These are phyloP conservation scores for Pyrenophora graminea DNA, from an alignment of 2,329 filamentous ascomycete species.

Conservation along the genomic window DNA sequence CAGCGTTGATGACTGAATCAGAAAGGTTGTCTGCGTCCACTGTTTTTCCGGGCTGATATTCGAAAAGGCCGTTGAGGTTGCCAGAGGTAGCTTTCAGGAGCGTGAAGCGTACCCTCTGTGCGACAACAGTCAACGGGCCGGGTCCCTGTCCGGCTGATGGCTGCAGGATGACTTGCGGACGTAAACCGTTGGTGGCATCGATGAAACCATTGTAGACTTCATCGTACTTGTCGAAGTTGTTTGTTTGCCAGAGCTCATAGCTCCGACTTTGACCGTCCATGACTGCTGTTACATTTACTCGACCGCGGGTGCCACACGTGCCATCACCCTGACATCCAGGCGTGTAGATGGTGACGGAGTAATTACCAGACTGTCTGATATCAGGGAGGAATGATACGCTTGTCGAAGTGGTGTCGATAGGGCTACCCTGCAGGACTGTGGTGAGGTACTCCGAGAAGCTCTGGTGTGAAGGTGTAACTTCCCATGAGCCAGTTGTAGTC, in stretches of 20 bases:
- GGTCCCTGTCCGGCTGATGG: slow-evolving; percentile 65
- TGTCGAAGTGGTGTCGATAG: slow-evolving; percentile 61
- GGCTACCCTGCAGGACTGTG: slow-evolving; percentile 62
- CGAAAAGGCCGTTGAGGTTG: slow-evolving; percentile 86
- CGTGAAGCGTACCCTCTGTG: slow-evolving; percentile 81
- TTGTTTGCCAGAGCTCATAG: slow-evolving; percentile 80
- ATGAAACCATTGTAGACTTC: slow-evolving; percentile 85
- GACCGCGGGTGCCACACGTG: slow-evolving; percentile 75
- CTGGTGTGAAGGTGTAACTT: slow-evolving; percentile 65
- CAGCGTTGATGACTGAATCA: slow-evolving; percentile 74
- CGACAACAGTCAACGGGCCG: slow-evolving; percentile 74
- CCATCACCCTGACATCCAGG: slow-evolving; percentile 84
- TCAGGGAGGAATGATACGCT: slow-evolving; percentile 81
- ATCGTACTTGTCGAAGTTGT: slow-evolving; percentile 96
- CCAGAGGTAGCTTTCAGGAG: slow-evolving; percentile 74
- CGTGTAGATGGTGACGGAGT: slow-evolving; percentile 88
- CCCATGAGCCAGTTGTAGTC: slow-evolving; percentile 75
- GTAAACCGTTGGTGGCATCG: slow-evolving; percentile 76
- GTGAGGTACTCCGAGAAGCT: slow-evolving; percentile 80
- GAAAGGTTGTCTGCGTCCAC: slow-evolving; percentile 68
- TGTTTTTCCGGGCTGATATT: slow-evolving; percentile 73
- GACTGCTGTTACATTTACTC: slow-evolving; percentile 77
- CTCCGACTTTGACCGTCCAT: slow-evolving; percentile 60
- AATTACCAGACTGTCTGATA: slow-evolving; percentile 86
- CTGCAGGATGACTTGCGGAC: slow-evolving; percentile 76